Evolutionary conservation across 331 rosid species (phyloP), one percentile per base, ranked within the genome.

Genomic region (Malus hybrid): DNA sequence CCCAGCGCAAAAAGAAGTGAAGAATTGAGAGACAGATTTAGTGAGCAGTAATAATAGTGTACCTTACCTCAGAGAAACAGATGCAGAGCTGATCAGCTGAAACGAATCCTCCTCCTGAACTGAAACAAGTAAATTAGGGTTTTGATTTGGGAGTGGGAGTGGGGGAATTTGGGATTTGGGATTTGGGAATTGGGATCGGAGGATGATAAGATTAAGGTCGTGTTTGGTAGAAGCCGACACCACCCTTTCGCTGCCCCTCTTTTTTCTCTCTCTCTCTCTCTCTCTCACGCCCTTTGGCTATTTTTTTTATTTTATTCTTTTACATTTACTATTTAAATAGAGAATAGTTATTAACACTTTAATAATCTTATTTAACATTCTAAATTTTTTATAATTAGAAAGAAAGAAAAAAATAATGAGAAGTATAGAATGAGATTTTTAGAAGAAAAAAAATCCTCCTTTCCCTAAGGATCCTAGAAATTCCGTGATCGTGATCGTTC

Each of bases 221-320:
- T 93, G 97, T 87, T 93, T 88, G 96, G 92, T 82, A 76, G 87
- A 90, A 83, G 93, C 97, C 97, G 97, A 93, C 98, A 93, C 85
- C 77, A 80, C 81, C 89, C 80, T 80, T 63, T 78, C 70, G 71
- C 85, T 73, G 80, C 87, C 83, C 67, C 67, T 52, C 72, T 36
- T 69, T 55, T n/a, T 1, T 52, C 20, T 15, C 50, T 42, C 36
- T 57, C n/a, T 7, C 61, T 44, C 22, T 52, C 39, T 42, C 16
- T 42, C 42, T 15, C 50, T 42, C 36, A 15, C 70, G 5, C 66
- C 18, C 61, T 22, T 34, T 33, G 33, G 33, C 34, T 54, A 10
- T 34, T 50, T 39, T 34, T 33, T 66, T 9, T 34, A 2, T 13
- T 60, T 54, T 10, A 4, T 27, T 70, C 39, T 8, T 18, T 34